Evolutionary conservation across 345 rosid species (phyloP).

Genomic region (Carallia pectinifolia): DNA sequence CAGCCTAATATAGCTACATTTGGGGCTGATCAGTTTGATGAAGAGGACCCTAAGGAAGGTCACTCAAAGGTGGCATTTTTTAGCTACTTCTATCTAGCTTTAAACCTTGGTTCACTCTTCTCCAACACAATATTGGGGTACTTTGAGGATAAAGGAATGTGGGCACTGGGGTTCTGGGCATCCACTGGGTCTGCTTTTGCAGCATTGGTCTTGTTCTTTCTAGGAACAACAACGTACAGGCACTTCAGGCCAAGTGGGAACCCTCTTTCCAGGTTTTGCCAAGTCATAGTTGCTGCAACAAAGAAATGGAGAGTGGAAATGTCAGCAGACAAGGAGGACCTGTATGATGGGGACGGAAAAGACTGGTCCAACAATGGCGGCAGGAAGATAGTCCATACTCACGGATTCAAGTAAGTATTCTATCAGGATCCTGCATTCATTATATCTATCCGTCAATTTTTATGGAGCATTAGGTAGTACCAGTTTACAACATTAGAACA

Average conservation of each 20-base stretch:
- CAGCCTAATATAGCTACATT: constrained; percentile 96
- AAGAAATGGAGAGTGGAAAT: constrained; percentile 62
- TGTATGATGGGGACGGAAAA: constrained; percentile 45
- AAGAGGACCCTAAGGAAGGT: constrained; percentile 80
- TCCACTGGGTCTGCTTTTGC: constrained; percentile 85
- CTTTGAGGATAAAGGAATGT: constrained; percentile 87
- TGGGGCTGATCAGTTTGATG: constrained; percentile 98
- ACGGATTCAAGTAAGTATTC: constrained; percentile 77
- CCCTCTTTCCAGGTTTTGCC: constrained; percentile 79
- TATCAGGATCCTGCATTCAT: background rate
- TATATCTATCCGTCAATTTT: no score
- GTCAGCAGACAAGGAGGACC: constrained; percentile 41
- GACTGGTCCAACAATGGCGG: constrained; percentile 40
- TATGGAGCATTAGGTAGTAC: no score
- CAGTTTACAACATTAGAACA: no score
- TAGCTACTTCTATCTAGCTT: constrained; percentile 93
- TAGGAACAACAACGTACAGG: constrained; percentile 70
- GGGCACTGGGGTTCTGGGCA: constrained; percentile 95
- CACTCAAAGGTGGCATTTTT: constrained; percentile 84
- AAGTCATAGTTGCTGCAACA: constrained; percentile 73
- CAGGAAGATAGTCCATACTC: constrained; percentile 79
- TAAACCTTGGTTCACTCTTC: constrained; percentile 94
- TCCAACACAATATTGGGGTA: constrained; percentile 91
- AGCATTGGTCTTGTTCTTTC: constrained; percentile 71
- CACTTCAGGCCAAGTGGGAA: constrained; percentile 89